Evolutionary conservation across 352 stramenopile species (phyloP).

Genomic region (Globisporangium uncinulatum): DNA sequence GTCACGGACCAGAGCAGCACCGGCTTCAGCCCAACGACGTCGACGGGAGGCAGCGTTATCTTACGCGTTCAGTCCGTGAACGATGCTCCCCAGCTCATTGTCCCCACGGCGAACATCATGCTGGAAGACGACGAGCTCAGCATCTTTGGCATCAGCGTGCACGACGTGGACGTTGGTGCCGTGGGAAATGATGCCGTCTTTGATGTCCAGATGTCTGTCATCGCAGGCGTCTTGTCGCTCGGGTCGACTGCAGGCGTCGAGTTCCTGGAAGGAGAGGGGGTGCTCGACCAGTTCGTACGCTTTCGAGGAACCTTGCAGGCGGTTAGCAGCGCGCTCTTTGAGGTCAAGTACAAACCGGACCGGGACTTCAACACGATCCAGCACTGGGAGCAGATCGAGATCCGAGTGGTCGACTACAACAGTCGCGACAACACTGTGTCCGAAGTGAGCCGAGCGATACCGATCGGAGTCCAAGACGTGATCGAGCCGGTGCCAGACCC

Average conservation of each 20-base stretch:
- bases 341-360: constrained; percentile 66
- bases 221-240: constrained; percentile 48
- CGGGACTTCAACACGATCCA: constrained; percentile 68
- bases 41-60: constrained; percentile 26
- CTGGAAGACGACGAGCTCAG: constrained; percentile 55
- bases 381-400: constrained; percentile 49
- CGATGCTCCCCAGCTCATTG: constrained; percentile 42
- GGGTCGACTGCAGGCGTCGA: constrained; percentile 17
- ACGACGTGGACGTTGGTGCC: constrained; percentile 47
- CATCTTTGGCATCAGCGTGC: constrained; percentile 59
- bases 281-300: constrained; percentile 41
- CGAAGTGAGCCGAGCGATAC: constrained; percentile 32
- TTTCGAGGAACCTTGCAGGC: constrained; percentile 47
- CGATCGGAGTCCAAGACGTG: constrained; percentile 34
- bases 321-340: constrained; percentile 67
- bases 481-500: constrained; percentile 32
- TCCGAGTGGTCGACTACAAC: constrained; percentile 57
- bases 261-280: constrained; percentile 49
- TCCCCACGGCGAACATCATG: constrained; percentile 43
- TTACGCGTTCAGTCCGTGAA: constrained; percentile 56
- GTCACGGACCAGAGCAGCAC: constrained; percentile 64
- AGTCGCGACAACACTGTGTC: constrained; percentile 40
- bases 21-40: constrained; percentile 34
- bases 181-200: constrained; percentile 32
- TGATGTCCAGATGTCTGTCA: constrained; percentile 49